These are phyloP conservation scores for Saccharomyces pastorianus DNA, from an alignment of 1,139 yeast species.

Conservation along the genomic window DNA sequence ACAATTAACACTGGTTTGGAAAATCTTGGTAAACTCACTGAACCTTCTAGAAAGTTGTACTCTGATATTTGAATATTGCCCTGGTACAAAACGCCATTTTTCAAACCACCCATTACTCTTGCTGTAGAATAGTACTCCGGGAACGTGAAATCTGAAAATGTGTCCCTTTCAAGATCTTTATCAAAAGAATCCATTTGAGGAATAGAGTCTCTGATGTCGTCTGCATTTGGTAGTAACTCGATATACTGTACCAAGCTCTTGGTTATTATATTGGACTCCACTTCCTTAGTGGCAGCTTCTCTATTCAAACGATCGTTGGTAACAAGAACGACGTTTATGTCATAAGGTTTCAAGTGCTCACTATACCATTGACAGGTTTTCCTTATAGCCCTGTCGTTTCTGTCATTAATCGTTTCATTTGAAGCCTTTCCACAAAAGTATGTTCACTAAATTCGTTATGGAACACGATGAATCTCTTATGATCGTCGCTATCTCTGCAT, in stretches of 20 bases:
- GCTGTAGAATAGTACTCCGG: slow-evolving; percentile 76
- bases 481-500: slow-evolving; percentile 50
- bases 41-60: slow-evolving; percentile 84
- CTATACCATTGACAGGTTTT: slow-evolving; percentile 65
- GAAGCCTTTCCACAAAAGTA: slow-evolving; percentile 57
- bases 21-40: slow-evolving; percentile 63
- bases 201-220: slow-evolving; percentile 69
- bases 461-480: slow-evolving; percentile 79
- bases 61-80: slow-evolving; percentile 75
- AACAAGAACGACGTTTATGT: slow-evolving; percentile 52
- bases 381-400: slow-evolving; percentile 88
- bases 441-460: slow-evolving; percentile 83
- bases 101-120: slow-evolving; percentile 82
- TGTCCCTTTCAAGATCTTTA: slow-evolving; percentile 18
- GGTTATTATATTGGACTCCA: slow-evolving; percentile 39
- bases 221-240: slow-evolving; percentile 64
- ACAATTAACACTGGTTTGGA: slow-evolving; percentile 73
- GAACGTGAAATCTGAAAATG: slow-evolving; percentile 49
- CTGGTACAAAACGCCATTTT: slow-evolving; percentile 79
- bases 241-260: slow-evolving; percentile 59
- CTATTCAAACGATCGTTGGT: slow-evolving; percentile 73
- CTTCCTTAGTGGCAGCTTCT: slow-evolving; percentile 45
- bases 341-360: slow-evolving; percentile 46
- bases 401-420: slow-evolving; percentile 75
- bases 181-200: slow-evolving; percentile 45